Evolutionary conservation across 768 basidiomycete genomes (phyloP), one percentile per base, ranked within the genome.

Genomic region (Myochromella boudieri): DNA sequence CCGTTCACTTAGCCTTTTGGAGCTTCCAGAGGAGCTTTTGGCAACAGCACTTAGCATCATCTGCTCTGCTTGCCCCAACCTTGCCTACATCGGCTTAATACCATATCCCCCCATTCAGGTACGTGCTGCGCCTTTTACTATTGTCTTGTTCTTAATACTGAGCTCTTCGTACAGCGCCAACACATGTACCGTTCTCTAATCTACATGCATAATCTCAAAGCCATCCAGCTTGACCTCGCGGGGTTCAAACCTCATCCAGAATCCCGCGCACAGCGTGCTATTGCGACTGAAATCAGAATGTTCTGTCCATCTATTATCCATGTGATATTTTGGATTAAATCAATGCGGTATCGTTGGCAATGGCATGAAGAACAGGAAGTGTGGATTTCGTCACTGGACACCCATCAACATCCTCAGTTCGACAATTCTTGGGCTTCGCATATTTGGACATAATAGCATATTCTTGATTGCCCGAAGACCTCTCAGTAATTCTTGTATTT

Each of bases 141-240:
- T 33, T 7, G 28, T 10, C 2, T 31, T 22, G 4, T n/a, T 54
- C 22, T 33, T 4, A 11, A 26, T 20, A 37, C 43, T 18, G 50
- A 14, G 36, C 26, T 15, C 15, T n/a, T 18, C 26, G 8, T 21
- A 11, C 54, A 67, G 67, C 62, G 64, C 31, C 63, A 63, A 36
- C 44, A 57, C 32, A 59, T 68, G 41, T 56, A 61, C 46, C 38
- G 49, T 17, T 54, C 40, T 34, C 55, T 66, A 1, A 60, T 67
- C 55, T 37, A 43, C 17, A 54, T 70, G 42, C 63, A 56, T 26
- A 42, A 53, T 38, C 63, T 69, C 20, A 52, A 46, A 12, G 52
- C 58, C 14, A 60, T 69, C n/a, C 68, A 72, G 17, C 55, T 70
- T 5, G 68, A 70, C 34, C 49, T 72, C 3, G 38, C 49, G 3